Evolutionary conservation across 768 basidiomycete genomes (phyloP).

Genomic region (Tylopilus sp.): DNA sequence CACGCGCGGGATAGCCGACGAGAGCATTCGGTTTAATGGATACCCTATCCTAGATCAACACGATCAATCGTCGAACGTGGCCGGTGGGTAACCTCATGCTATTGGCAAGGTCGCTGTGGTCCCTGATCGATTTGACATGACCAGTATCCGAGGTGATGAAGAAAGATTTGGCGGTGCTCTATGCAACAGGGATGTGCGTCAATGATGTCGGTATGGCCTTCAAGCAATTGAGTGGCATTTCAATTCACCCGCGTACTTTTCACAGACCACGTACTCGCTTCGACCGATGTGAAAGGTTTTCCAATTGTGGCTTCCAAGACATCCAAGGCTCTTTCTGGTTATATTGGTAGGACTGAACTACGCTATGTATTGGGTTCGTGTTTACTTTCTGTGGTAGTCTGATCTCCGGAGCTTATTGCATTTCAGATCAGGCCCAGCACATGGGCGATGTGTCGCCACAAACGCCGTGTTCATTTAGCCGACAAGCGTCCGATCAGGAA

Average conservation of each 20-base stretch:
- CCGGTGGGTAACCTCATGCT: slow-evolving; percentile 55
- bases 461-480: slow-evolving; percentile 70
- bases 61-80: slow-evolving; percentile 86
- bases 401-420: neutral
- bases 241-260: slow-evolving; percentile 1
- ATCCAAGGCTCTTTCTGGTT: slow-evolving; percentile 67
- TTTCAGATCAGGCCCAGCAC: slow-evolving; percentile 67
- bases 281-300: slow-evolving; percentile 84
- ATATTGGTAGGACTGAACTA: slow-evolving; percentile 84
- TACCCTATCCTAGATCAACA: slow-evolving; percentile 97
- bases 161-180: slow-evolving; percentile 68
- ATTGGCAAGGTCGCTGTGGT: slow-evolving; percentile 3
- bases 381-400: no score
- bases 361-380: slow-evolving; percentile 73
- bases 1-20: slow-evolving; percentile 92
- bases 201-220: slow-evolving; percentile 68
- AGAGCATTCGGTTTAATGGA: slow-evolving; percentile 95
- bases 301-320: slow-evolving; percentile 74
- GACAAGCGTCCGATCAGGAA: slow-evolving; percentile 47
- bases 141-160: slow-evolving; percentile 87
- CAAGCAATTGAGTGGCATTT: neutral
- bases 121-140: slow-evolving; percentile 1
- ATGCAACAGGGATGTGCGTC: slow-evolving; percentile 72
- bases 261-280: slow-evolving; percentile 66
- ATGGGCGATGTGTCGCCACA: slow-evolving; percentile 57